Percentiles rank a stretch among this genome's conserved stretches.
These are phyloP conservation scores for Sclerotinia borealis DNA, from an alignment of 2,329 filamentous ascomycete species.

Conservation along the genomic window DNA sequence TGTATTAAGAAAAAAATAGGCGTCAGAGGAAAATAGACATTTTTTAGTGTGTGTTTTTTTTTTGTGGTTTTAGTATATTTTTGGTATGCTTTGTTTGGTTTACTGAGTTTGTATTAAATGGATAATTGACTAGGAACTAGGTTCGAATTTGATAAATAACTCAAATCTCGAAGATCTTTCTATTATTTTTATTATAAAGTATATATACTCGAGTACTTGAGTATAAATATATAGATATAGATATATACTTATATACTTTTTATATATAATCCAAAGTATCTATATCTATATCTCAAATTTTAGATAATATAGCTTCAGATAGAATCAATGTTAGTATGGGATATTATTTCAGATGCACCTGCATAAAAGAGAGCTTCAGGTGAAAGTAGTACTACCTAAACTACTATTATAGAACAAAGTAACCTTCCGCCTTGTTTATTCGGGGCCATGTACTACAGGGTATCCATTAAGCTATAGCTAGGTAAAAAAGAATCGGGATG, in stretches of 20 bases:
- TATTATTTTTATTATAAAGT: not conserved
- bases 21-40: not conserved
- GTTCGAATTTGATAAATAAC: too few relatives aligned
- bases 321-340: not conserved
- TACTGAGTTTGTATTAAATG: too few relatives aligned
- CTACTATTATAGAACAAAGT: not conserved
- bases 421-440: not conserved
- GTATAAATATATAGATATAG: too few relatives aligned
- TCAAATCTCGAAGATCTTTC: too few relatives aligned
- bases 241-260: not conserved
- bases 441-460: not conserved
- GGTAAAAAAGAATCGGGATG: not conserved
- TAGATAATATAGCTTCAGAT: too few relatives aligned
- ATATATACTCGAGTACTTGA: too few relatives aligned
- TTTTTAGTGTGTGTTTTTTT: not conserved
- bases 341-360: not conserved
- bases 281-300: too few relatives aligned
- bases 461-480: not conserved
- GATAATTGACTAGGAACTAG: too few relatives aligned
- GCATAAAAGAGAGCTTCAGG: not conserved
- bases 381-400: not conserved
- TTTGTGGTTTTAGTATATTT: not conserved
- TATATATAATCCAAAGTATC: not conserved
- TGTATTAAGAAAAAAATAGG: not conserved
- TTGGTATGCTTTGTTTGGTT: not conserved